Evolutionary conservation across 139 green algal genomes (phyloP).

Genomic region (Closterium sp.): DNA sequence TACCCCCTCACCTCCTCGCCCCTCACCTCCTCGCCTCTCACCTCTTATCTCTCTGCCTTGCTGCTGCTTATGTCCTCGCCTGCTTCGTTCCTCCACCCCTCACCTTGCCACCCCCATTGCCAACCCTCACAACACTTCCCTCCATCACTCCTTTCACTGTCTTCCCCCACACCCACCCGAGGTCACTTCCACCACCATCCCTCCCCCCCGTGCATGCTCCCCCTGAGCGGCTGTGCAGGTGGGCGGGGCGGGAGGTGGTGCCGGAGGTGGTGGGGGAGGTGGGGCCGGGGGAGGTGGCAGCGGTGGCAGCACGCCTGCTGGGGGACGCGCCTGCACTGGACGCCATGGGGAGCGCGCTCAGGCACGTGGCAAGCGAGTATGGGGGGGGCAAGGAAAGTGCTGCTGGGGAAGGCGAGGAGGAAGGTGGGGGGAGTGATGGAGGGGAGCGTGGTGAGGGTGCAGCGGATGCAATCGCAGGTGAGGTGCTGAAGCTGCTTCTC

Average conservation of each 20-base stretch:
- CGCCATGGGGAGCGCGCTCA: not conserved
- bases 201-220: not conserved
- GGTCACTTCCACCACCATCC: not conserved
- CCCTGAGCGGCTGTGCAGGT: conserved; percentile 27
- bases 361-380: not conserved
- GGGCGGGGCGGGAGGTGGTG: conserved; percentile 46
- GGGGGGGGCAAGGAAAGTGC: not conserved
- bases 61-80: not conserved
- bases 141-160: not conserved
- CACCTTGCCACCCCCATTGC: not conserved
- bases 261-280: conserved; percentile 45
- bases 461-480: not conserved
- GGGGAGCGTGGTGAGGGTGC: not conserved
- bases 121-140: not conserved
- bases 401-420: not conserved
- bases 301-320: conserved; percentile 16
- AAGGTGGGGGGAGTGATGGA: not conserved
- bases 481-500: not conserved
- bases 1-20: conserved; percentile 15
- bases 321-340: not conserved
- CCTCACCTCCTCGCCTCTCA: not conserved
- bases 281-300: conserved; percentile 34
- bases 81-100: not conserved
- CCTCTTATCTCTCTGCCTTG: conserved; percentile 1
- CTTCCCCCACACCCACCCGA: not conserved